Evolutionary conservation across 805 yeast genomes (phyloP), one percentile per base, ranked within the genome.

Genomic region (Candida arabinofermentans): DNA sequence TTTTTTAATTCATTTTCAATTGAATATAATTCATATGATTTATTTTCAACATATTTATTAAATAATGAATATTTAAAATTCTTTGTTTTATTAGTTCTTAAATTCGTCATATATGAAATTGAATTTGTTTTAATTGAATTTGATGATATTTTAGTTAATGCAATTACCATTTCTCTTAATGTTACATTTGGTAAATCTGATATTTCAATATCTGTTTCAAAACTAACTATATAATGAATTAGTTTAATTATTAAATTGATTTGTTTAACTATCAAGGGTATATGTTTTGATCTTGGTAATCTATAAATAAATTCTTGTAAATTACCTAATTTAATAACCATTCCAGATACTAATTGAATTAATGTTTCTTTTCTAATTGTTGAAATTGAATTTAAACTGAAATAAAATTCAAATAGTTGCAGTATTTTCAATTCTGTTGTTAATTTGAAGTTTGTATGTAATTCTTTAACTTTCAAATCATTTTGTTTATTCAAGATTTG

Each of bases 251-350:
- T 56, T 8, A 56, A 61, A 0, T 71, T 64, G 5, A 78, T 68
- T 7, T 75, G 57, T 29, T 63, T 58, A 18, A 72, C 52, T 33
- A 80, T 53, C 33, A 59, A 43, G 33, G 59, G 53, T 13, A 71
- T 60, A 23, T 61, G 55, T 16, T 58, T 58, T 2, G 75, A 65
- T 36, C 81, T 59, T 0, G 81, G 81, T 22, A 67, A 43, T 41
- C 70, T 61, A 46, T 65, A 57, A 12, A 77, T 60, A 19, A 61
- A 47, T 36, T 67, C 71, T 52, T 78, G 84, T 53, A 77, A 78
- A 39, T 62, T 64, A 4, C 74, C 74, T 7, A 77, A 64, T 17
- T 69, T 63, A 34, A 71, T 53, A 8, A 73, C 66, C 27, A 73
- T 58, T 2, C 68, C 54, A 36, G 69, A 65, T 44, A 73, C 59